Percentiles rank a stretch among this genome's conserved stretches.
These are phyloP conservation scores for Hypoxylon intermedium DNA, from an alignment of 495 filamentous ascomycete species.

Conservation along the genomic window DNA sequence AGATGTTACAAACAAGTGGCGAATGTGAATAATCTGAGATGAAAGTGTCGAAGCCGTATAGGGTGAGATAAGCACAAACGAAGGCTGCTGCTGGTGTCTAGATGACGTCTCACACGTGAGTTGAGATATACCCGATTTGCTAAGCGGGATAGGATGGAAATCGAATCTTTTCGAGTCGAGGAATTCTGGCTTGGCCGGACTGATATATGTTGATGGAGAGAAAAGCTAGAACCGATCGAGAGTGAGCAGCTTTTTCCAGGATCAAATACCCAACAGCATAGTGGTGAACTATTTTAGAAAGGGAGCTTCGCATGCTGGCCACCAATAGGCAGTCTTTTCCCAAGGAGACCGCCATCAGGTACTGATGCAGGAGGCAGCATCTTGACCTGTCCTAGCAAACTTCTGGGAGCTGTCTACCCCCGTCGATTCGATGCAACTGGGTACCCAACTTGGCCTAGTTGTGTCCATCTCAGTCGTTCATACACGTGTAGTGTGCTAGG, in stretches of 20 bases:
- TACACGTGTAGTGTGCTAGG: constrained; percentile 34
- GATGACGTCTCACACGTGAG: constrained; percentile 13
- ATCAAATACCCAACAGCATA: constrained; percentile 8
- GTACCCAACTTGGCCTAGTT: constrained; percentile 25
- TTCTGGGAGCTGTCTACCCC: constrained; percentile 15
- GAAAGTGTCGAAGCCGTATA: constrained; percentile 12
- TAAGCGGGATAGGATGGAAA: not conserved
- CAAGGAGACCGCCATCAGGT: constrained; percentile 22
- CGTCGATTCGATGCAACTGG: constrained; percentile 25
- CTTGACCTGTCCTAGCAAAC: constrained; percentile 14
- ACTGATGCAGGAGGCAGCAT: constrained; percentile 32
- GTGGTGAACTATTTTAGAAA: constrained; percentile 10
- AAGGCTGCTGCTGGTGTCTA: constrained; percentile 20
- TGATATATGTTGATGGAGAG: constrained; percentile 7
- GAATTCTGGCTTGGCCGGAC: not conserved
- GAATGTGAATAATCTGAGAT: constrained; percentile 7
- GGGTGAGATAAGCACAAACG: constrained; percentile 18
- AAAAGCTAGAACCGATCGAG: not conserved
- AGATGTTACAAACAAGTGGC: constrained; percentile 18
- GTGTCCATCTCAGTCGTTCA: constrained; percentile 23
- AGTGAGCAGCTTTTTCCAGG: constrained; percentile 12
- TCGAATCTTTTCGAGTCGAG: not conserved
- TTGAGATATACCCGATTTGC: constrained; percentile 3
- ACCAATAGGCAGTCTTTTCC: constrained; percentile 23
- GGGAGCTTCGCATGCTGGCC: constrained; percentile 6